Conservation (phyloP, 169 alveolate genomes). For the Pseudocohnilembus persalinus region DNA sequence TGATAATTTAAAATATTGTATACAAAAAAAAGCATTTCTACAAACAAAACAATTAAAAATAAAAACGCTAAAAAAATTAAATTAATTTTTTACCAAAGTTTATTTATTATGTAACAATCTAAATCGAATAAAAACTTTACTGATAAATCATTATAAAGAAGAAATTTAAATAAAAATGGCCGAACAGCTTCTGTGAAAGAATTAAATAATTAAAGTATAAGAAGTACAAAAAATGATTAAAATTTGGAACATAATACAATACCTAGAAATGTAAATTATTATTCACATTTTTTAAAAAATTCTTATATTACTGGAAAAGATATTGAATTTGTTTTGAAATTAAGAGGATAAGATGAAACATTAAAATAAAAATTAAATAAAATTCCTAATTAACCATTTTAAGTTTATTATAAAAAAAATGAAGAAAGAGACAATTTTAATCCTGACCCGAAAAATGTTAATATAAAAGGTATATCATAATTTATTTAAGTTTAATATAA, state of each 20-base stretch:
- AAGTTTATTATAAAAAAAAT: conserved; percentile 31
- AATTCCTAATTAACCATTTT: conserved; percentile 39
- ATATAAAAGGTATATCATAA: conserved; percentile 14
- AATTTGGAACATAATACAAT: background rate
- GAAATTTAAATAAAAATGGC: too few relatives aligned
- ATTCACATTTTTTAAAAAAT: conserved; percentile 36
- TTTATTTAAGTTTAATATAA: too few relatives aligned
- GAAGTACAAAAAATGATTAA: too few relatives aligned
- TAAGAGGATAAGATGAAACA: conserved; percentile 34
- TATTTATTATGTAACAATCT: background rate
- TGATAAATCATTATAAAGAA: too few relatives aligned
- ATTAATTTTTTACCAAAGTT: background rate
- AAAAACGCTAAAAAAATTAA: background rate
- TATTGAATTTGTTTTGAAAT: conserved; percentile 44
- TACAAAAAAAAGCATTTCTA: too few relatives aligned
- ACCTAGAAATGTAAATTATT: conserved; percentile 47
- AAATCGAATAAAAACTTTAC: too few relatives aligned
- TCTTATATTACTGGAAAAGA: conserved; percentile 43
- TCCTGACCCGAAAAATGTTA: conserved; percentile 6
- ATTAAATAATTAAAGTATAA: too few relatives aligned
- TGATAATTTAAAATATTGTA: too few relatives aligned
- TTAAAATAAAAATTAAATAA: conserved; percentile 23
- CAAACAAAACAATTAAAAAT: too few relatives aligned
- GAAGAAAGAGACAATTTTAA: conserved; percentile 18
- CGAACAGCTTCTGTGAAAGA: background rate